Evolutionary conservation across 192 early-diverging fungal species (phyloP).

Genomic region (Chytriomyces hyalinus): DNA sequence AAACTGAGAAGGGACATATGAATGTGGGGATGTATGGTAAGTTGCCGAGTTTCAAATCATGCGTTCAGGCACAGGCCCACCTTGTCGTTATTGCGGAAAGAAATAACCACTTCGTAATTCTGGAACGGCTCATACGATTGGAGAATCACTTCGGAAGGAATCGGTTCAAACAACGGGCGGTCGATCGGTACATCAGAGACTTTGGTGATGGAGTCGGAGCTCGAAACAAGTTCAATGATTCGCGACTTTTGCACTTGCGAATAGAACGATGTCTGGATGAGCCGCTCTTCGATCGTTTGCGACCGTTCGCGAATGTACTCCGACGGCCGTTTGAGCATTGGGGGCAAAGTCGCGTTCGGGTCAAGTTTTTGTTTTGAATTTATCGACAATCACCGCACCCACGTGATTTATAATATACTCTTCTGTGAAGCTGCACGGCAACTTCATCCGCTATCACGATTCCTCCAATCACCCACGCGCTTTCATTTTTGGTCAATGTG

Average conservation of each 20-base stretch:
- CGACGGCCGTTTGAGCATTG: slow-evolving; percentile 39
- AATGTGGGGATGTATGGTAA: background rate
- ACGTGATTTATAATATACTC: no score
- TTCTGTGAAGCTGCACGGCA: no score
- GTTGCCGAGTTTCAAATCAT: slow-evolving; percentile 1
- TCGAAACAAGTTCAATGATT: slow-evolving; percentile 48
- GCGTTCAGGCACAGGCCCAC: slow-evolving; percentile 39
- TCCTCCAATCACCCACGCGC: no score
- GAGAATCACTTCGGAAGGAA: slow-evolving; percentile 53
- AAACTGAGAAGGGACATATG: slow-evolving; percentile 39
- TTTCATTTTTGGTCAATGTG: no score
- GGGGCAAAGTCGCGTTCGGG: slow-evolving; percentile 2
- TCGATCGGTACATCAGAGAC: slow-evolving; percentile 54
- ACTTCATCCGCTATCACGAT: no score
- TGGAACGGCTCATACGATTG: slow-evolving; percentile 57
- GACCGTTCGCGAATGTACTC: slow-evolving; percentile 48
- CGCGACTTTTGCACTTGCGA: slow-evolving; percentile 3
- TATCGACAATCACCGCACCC: no score
- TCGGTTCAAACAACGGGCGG: slow-evolving; percentile 59
- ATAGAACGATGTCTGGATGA: slow-evolving; percentile 30
- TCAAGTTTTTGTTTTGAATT: background rate
- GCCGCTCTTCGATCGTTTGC: slow-evolving; percentile 43
- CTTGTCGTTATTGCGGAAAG: slow-evolving; percentile 67
- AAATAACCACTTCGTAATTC: slow-evolving; percentile 58
- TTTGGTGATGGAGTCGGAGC: slow-evolving; percentile 30